These are phyloP conservation scores for Fusarium anthophilum DNA, from an alignment of 2,329 filamentous ascomycete genomes.

Conservation along the genomic window DNA sequence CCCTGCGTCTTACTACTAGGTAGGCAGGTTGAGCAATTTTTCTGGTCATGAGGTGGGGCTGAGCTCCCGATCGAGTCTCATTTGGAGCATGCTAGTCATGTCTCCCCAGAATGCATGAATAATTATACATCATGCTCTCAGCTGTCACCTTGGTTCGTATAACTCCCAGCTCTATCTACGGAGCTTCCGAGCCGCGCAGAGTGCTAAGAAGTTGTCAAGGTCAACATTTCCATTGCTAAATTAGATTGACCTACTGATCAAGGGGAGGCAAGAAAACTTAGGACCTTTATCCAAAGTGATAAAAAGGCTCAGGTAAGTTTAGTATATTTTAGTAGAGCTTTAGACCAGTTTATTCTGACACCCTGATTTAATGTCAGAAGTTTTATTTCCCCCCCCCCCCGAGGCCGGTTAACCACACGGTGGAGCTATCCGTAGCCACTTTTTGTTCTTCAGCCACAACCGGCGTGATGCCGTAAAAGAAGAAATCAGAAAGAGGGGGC, in stretches of 20 bases:
- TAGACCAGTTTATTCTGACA: not conserved
- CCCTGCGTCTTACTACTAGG: not conserved
- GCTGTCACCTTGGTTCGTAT: not conserved
- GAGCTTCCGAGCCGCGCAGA: not conserved
- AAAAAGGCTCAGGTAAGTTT: not conserved
- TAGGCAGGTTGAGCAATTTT: not conserved
- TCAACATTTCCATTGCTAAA: not conserved
- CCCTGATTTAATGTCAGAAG: not conserved
- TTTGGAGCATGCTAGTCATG: not conserved
- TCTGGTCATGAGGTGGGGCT: not conserved
- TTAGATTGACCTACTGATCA: not conserved
- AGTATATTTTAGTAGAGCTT: not conserved
- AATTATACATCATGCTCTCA: not conserved
- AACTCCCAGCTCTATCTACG: not conserved
- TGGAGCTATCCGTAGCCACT: slow-evolving; percentile 2
- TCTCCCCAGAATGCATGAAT: not conserved
- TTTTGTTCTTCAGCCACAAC: slow-evolving; percentile 10
- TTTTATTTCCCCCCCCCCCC: not conserved
- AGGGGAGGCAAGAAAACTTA: not conserved
- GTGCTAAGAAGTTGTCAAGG: not conserved
- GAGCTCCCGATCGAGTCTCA: not conserved
- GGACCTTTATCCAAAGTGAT: not conserved
- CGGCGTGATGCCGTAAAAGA: slow-evolving; percentile 16
- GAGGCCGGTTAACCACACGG: not conserved
- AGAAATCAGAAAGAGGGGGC: not conserved